Percentiles rank a stretch among this genome's conserved stretches.
phyloP scores from a whole-genome alignment of 2,329 filamentous ascomycete species.

The Aurifilum marmelostoma region DNA sequence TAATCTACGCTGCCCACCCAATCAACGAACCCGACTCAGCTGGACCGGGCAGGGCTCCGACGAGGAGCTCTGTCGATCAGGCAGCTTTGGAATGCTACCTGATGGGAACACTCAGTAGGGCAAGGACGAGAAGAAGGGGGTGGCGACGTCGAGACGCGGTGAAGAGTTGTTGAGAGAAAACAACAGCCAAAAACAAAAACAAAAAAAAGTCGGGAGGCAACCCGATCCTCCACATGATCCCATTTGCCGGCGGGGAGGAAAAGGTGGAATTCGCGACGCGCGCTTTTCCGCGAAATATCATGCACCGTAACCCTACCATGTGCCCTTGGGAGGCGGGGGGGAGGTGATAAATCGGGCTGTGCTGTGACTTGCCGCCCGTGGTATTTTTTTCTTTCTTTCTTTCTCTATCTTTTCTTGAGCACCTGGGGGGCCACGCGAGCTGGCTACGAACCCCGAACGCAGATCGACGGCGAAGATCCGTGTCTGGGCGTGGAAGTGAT shows the following conservation, averaged over 20 bases:
- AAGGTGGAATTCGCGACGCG: neutral
- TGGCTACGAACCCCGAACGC: neutral
- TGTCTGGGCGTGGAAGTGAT: neutral
- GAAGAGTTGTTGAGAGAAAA: neutral
- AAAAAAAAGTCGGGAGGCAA: neutral
- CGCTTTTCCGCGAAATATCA: neutral
- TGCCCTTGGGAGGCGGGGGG: too few species aligned
- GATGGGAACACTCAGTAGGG: too few species aligned
- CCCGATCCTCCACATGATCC: neutral
- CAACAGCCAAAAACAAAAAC: too few species aligned
- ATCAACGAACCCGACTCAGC: neutral
- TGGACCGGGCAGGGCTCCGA: neutral
- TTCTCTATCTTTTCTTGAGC: neutral
- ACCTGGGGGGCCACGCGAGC: neutral
- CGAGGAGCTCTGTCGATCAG: neutral
- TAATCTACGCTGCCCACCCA: neutral
- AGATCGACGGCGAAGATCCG: neutral
- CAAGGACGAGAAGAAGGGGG: too few species aligned
- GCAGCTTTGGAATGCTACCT: neutral
- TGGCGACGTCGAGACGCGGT: neutral
- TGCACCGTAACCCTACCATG: neutral
- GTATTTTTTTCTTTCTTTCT: neutral
- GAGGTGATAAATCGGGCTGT: neutral
- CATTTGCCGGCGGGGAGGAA: neutral
- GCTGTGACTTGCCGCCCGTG: neutral